Percentiles rank a stretch among this genome's conserved stretches.
Conservation (phyloP, 2,329 filamentous ascomycete genomes). For the Colletotrichum sp. region DNA sequence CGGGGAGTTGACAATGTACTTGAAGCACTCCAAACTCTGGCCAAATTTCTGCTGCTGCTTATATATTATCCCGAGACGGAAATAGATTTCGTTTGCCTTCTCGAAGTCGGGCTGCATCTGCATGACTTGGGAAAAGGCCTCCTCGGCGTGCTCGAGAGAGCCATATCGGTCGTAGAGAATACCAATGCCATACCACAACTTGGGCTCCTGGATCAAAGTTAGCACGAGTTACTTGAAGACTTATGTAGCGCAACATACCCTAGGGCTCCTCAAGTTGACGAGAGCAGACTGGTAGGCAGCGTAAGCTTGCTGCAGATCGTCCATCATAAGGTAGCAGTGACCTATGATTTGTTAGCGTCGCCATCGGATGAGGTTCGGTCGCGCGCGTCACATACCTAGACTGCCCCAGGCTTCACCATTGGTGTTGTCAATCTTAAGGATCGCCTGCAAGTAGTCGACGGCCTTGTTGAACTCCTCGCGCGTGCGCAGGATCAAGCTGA, state of each 20-base stretch:
- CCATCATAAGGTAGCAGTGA: constrained; percentile 99
- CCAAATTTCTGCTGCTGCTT: constrained; percentile 96
- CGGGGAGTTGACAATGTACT: constrained; percentile 94
- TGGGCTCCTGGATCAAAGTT: constrained; percentile 72
- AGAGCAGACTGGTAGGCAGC: constrained; percentile 95
- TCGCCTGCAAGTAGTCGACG: constrained; percentile 89
- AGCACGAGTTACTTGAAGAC: constrained; percentile 19
- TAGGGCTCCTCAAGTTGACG: constrained; percentile 90
- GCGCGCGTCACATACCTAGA: constrained; percentile 66
- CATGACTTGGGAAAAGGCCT: constrained; percentile 99
- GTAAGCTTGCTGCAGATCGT: constrained; percentile 95
- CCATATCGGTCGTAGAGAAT: constrained; percentile 97
- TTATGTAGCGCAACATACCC: constrained; percentile 59
- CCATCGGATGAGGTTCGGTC: background rate
- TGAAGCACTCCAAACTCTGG: constrained; percentile 97
- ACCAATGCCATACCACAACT: constrained; percentile 98
- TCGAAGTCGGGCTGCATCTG: constrained; percentile 97
- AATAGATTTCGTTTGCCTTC: constrained; percentile 99
- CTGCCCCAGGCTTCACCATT: constrained; percentile 98
- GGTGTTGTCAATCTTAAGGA: constrained; percentile 84
- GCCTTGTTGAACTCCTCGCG: constrained; percentile 94
- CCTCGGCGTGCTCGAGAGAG: constrained; percentile 94
- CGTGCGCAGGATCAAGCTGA: constrained; percentile 87
- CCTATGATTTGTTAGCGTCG: constrained; percentile 55
- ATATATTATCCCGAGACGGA: constrained; percentile 98